Evolutionary conservation across 768 basidiomycete species (phyloP), one percentile per base, ranked within the genome.

Genomic region (Xerocomus spinulosus): DNA sequence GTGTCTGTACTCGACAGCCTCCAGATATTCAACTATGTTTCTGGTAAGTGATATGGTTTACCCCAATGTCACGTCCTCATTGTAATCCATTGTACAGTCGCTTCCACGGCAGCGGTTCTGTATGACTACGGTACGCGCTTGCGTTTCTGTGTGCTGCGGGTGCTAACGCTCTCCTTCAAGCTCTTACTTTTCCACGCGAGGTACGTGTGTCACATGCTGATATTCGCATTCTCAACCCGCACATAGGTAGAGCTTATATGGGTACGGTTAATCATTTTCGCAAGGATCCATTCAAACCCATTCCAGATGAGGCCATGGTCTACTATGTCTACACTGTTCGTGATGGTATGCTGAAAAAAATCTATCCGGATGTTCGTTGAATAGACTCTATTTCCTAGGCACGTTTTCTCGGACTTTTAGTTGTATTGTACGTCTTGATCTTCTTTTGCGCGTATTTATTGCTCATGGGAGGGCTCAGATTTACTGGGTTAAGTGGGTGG

Each of bases 251-350:
- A 54, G 15, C 18, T 48, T 9, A 46, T 56, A 41, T 56, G 55
- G 55, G 55, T 56, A 51, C 4, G 44, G 5, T 7, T 17, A 10
- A 29, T 23, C n/a, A 2, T 50, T 14, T 2, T 23, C n/a, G 23
- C 36, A 43, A 42, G 8, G 18, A 36, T 34, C 1, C 21, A 12
- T 13, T 2, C 14, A 6, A 44, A 41, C 17, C 10, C 37, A 42
- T 6, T n/a, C 20, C 23, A 52, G 53, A 36, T 44, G 53, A 48
- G 28, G 17, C 37, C 49, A 4, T 56, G 54, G 55, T 45, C 54
- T 21, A 5, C 7, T 9, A 52, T 39, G 28, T 48, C 50, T 9
- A 45, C 46, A 1, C 46, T 55, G 26, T 56, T 50, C 30, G 18
- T 56, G 8, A 26, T 45, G 46, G 55, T 56, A 46, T 41, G 3